These are phyloP conservation scores for Hebeloma cylindrosporum DNA, from an alignment of 768 basidiomycete genomes.

Conservation along the genomic window DNA sequence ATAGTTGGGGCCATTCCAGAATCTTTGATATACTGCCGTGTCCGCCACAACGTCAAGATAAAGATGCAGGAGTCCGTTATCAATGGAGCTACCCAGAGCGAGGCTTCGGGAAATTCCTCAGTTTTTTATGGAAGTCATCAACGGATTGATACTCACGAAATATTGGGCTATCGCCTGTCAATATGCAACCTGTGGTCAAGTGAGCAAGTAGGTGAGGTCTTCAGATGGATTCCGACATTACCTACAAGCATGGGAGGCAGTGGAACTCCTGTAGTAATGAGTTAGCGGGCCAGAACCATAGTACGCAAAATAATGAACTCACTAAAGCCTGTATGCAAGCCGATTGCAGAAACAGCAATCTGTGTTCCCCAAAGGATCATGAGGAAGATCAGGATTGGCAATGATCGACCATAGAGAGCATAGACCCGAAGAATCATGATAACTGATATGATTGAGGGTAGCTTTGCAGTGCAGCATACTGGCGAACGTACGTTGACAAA, in stretches of 20 bases:
- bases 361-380: constrained; percentile 18
- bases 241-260: constrained; percentile 22
- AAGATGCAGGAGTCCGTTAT: constrained; percentile 24
- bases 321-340: constrained; percentile 23
- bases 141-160: constrained; percentile 13
- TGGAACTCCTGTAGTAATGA: constrained; percentile 15
- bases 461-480: constrained; percentile 10
- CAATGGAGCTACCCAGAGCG: constrained; percentile 24
- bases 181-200: constrained; percentile 19
- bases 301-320: constrained; percentile 8
- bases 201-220: not conserved
- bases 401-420: constrained; percentile 23
- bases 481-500: constrained; percentile 9
- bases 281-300: not conserved
- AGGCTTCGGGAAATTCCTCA: constrained; percentile 11
- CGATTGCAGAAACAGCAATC: constrained; percentile 20
- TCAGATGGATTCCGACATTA: constrained; percentile 5
- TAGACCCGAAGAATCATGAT: constrained; percentile 26
- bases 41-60: constrained; percentile 20
- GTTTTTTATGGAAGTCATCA: no score
- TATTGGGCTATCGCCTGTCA: constrained; percentile 20
- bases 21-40: constrained; percentile 15
- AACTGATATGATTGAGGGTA: constrained; percentile 7
- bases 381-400: constrained; percentile 18
- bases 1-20: constrained; percentile 20